A percentile compares a stretch with the other conserved stretches of the same genome.
phyloP scores from a whole-genome alignment of 2,329 filamentous ascomycete genomes.

The Microdochium paspali region DNA sequence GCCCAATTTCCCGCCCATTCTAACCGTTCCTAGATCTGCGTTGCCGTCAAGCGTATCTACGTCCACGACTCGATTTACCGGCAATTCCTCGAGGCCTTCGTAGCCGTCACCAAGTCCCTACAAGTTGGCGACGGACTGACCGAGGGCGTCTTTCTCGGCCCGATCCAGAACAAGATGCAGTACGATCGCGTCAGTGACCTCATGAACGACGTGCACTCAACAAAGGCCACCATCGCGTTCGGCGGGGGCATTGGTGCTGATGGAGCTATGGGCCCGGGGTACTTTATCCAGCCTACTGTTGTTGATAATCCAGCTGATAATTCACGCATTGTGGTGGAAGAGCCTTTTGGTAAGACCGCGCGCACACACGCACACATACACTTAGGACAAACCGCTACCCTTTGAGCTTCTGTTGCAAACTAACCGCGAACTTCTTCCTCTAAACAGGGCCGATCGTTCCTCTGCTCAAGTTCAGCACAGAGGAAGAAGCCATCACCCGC shows the following conservation, averaged over 20 bases:
- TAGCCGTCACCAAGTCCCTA: slow-evolving; percentile 18
- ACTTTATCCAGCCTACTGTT: slow-evolving; percentile 10
- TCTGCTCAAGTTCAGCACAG: slow-evolving; percentile 28
- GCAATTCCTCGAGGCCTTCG: slow-evolving; percentile 32
- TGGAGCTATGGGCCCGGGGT: slow-evolving; percentile 2
- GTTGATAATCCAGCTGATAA: slow-evolving; percentile 14
- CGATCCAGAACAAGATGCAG: slow-evolving; percentile 12
- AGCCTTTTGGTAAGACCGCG: slow-evolving; percentile 11
- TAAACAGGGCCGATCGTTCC: slow-evolving; percentile 32
- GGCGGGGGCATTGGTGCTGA: slow-evolving; percentile 1
- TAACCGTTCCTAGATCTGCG: slow-evolving; percentile 23
- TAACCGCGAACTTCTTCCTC: background rate
- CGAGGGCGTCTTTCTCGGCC: slow-evolving; percentile 8
- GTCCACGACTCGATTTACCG: slow-evolving; percentile 42
- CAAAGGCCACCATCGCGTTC: slow-evolving; percentile 8
- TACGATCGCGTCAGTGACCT: slow-evolving; percentile 14
- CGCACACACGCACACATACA: no score
- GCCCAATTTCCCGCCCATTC: slow-evolving; percentile 11
- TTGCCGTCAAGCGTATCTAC: slow-evolving; percentile 43
- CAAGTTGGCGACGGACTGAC: background rate
- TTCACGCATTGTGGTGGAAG: slow-evolving; percentile 10
- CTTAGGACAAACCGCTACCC: background rate
- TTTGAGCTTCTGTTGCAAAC: no score
- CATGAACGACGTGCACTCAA: slow-evolving; percentile 11
- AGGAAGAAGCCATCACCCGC: slow-evolving; percentile 31